Evolutionary conservation across 768 basidiomycete genomes (phyloP).

Genomic region (Suillus weaverae): DNA sequence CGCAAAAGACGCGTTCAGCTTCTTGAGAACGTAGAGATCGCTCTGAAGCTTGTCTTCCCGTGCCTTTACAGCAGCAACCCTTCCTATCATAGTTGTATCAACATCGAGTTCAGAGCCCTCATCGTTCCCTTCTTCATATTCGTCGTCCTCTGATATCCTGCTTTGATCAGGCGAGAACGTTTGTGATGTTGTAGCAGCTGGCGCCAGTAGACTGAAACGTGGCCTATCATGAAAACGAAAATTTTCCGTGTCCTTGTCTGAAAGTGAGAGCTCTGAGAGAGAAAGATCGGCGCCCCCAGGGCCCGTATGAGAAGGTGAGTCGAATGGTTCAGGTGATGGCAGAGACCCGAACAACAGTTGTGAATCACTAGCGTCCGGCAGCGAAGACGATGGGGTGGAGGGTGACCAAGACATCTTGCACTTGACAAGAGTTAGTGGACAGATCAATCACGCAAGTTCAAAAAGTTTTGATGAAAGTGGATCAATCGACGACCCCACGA

Average conservation of each 20-base stretch:
- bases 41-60: conserved; percentile 75
- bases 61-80: conserved; percentile 31
- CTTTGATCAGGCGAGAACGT: conserved; percentile 25
- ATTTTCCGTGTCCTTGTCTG: conserved; percentile 28
- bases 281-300: conserved; percentile 53
- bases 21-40: conserved; percentile 71
- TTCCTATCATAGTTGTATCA: conserved; percentile 24
- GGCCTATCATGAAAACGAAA: conserved; percentile 25
- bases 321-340: conserved; percentile 32
- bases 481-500: not conserved
- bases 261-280: conserved; percentile 54
- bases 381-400: conserved; percentile 31
- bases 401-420: conserved; percentile 29
- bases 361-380: conserved; percentile 33
- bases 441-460: too few relatives aligned
- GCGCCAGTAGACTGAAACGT: conserved; percentile 35
- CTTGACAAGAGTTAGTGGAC: not conserved
- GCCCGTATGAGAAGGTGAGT: conserved; percentile 37
- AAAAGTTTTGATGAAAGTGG: not conserved
- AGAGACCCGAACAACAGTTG: conserved; percentile 50
- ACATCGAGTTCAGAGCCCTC: conserved; percentile 11
- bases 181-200: conserved; percentile 18
- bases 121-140: conserved; percentile 18
- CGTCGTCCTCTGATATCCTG: conserved; percentile 24
- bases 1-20: conserved; percentile 70